Evolutionary conservation across 495 filamentous ascomycete species (phyloP), one percentile per base, ranked within the genome.

Genomic region (Choiromyces venosus): DNA sequence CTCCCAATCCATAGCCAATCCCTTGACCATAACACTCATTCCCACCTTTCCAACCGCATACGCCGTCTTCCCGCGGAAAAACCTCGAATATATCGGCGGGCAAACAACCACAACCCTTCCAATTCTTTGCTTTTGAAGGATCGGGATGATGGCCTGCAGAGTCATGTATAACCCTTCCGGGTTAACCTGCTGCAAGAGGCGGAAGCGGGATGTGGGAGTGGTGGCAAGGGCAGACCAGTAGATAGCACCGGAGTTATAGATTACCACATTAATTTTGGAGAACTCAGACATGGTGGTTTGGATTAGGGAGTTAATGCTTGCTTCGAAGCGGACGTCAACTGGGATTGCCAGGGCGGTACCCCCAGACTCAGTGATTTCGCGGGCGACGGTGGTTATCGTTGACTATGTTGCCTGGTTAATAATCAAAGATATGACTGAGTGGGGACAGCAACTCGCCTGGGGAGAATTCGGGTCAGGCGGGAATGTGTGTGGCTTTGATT

Each of bases 201-300:
- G 88, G 83, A 93, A 96, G 10, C 92, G 86, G 82, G 91, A 92
- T 77, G 90, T 84, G 1, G 93, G 91, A 7, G 92, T 96, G 42
- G 86, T 85, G 66, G 88, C 86, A 3, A 96, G 87, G 42, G 90
- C 87, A 0, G 90, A 86, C 93, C 93, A 96, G 89, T 90, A 94
- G 71, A 96, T 94, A 0, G 93, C 92, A 36, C 93, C 92, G 0
- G 90, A 89, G 82, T 96, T 96, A 84, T 95, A 94, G 68, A 96
- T 81, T 3, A 95, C 82, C 0, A 90, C 88, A 79, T 95, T 91
- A 9, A 96, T 83, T 39, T 85, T 86, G 65, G 84, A 83, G 79
- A 91, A 91, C n/a, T 82, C 83, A 71, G 87, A 80, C 29, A 93
- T 83, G 1, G 90, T 91, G 73, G 86, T 80, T 35, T 87, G 80